Percentiles rank a stretch among this genome's conserved stretches.
Evolutionary conservation across 139 green algal species (phyloP).

Genomic region (Coelastrella sp.): DNA sequence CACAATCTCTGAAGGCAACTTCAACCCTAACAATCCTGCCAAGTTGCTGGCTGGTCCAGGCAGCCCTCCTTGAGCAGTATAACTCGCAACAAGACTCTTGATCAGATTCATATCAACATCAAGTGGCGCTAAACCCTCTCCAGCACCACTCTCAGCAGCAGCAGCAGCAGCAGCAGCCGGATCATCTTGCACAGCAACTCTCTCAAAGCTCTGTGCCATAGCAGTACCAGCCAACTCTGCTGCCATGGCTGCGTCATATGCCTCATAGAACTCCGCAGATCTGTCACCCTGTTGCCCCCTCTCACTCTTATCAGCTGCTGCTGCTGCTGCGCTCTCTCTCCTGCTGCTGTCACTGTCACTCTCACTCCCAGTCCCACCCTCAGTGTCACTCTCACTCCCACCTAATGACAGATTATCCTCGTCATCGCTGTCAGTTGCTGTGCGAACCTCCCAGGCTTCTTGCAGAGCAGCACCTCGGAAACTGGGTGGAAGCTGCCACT

Average conservation of each 20-base stretch:
- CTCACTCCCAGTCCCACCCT: slow-evolving; percentile 11
- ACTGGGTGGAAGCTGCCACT: slow-evolving; percentile 34
- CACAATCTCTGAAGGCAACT: slow-evolving; percentile 59
- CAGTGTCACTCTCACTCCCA: too few relatives aligned
- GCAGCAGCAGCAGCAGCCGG: slow-evolving; percentile 12
- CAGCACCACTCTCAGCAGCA: background rate
- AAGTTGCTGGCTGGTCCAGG: slow-evolving; percentile 83
- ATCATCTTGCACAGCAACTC: slow-evolving; percentile 1
- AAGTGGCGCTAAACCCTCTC: slow-evolving; percentile 57
- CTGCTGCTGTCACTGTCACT: slow-evolving; percentile 44
- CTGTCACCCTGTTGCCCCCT: slow-evolving; percentile 53
- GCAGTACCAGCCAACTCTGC: slow-evolving; percentile 62
- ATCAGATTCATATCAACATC: slow-evolving; percentile 86
- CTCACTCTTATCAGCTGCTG: slow-evolving; percentile 26
- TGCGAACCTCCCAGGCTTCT: slow-evolving; percentile 39
- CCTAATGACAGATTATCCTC: slow-evolving; percentile 32
- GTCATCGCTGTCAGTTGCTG: slow-evolving; percentile 47
- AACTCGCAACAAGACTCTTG: slow-evolving; percentile 79
- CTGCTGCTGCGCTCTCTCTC: background rate
- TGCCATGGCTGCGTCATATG: slow-evolving; percentile 63
- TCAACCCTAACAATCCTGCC: slow-evolving; percentile 75
- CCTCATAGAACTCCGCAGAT: slow-evolving; percentile 72
- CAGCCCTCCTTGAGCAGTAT: slow-evolving; percentile 76
- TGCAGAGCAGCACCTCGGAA: background rate
- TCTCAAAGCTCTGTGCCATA: slow-evolving; percentile 63